Percentiles rank a stretch among this genome's conserved stretches.
phyloP scores from a whole-genome alignment of 257 asterid species.

The Euphrasia confusa region DNA sequence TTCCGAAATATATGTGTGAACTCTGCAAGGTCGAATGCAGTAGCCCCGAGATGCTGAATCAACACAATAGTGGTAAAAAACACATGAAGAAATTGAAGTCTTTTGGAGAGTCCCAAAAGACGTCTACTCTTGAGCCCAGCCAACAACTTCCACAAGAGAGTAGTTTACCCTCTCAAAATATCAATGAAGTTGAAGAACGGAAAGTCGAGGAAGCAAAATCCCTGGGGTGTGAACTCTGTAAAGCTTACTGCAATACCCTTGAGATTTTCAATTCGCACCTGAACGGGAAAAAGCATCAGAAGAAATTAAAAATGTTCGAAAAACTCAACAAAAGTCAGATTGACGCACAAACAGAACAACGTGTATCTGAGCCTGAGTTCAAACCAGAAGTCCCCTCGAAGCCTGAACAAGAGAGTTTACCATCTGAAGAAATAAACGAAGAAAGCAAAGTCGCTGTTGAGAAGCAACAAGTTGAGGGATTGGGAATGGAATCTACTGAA shows the following conservation, averaged over 20 bases:
- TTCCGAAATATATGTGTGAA: slow-evolving; percentile 23
- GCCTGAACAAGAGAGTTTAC: slow-evolving; percentile 29
- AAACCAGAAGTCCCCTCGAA: slow-evolving; percentile 29
- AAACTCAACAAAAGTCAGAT: slow-evolving; percentile 31
- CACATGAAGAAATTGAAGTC: background rate
- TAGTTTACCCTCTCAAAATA: background rate
- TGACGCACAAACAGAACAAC: slow-evolving; percentile 25
- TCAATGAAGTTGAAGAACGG: background rate
- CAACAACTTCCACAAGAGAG: slow-evolving; percentile 7
- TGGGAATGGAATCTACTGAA: slow-evolving; percentile 20
- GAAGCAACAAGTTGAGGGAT: slow-evolving; percentile 34
- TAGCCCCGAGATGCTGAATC: slow-evolving; percentile 1
- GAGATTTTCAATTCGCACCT: slow-evolving; percentile 53
- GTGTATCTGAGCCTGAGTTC: slow-evolving; percentile 20
- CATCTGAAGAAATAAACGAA: slow-evolving; percentile 28
- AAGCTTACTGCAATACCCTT: slow-evolving; percentile 49
- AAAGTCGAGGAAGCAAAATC: background rate
- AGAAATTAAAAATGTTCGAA: slow-evolving; percentile 43
- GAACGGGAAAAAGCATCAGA: slow-evolving; percentile 57
- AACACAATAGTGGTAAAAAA: slow-evolving; percentile 1
- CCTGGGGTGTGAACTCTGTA: slow-evolving; percentile 55
- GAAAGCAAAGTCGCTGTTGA: slow-evolving; percentile 30
- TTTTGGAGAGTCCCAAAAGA: background rate
- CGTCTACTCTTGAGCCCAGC: background rate
- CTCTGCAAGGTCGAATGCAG: slow-evolving; percentile 6